Base-by-base conservation (phyloP, 495 filamentous ascomycete species). In the Chaetomium tenue region DNA sequence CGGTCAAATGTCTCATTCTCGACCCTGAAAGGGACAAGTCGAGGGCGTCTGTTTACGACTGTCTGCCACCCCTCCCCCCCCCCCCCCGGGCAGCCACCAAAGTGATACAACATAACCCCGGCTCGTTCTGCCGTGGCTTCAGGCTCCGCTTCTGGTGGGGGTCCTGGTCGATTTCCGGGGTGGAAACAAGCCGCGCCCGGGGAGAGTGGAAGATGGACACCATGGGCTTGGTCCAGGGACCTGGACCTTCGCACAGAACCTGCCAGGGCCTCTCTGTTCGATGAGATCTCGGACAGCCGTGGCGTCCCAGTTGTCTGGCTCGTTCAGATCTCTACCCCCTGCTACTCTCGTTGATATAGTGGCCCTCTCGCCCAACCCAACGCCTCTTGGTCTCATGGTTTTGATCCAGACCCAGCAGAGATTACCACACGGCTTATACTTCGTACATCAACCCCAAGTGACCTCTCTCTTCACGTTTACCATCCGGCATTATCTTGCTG, bases 221-320 rank as follows among this genome's bases (percentile, higher is more conserved):
- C 53, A 40, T 62, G 26, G 42, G 30, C n/a, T 40, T 37, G 28
- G 28, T 22, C 47, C 64, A 65, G 51, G 57, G 30, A 48, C 63
- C 54, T 66, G 53, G 47, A 40, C 58, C 23, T 28, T 39, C 39
- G 54, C 62, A 51, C 33, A 26, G 46, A 48, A 57, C 63, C 23
- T 48, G 53, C 62, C 53, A 42, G 57, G 66, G 58, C n/a, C 28
- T 62, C 64, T 68, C 59, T 48, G 63, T 68, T 70, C 50, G 72
- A 69, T 67, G 52, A 65, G 69, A 71, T 69, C 66, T 69, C 60
- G 64, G 56, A 47, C 30, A 40, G 50, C 53, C 53, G 52, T 64
- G 56, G 61, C 64, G 64, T 63, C 54, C 63, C 68, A 70, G 46
- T 64, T 58, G 68, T 69, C 66, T 71, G 72, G 70, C 33, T 18